Base-by-base conservation (phyloP, 1,284 basidiomycete species). In the Trametes hirsuta region DNA sequence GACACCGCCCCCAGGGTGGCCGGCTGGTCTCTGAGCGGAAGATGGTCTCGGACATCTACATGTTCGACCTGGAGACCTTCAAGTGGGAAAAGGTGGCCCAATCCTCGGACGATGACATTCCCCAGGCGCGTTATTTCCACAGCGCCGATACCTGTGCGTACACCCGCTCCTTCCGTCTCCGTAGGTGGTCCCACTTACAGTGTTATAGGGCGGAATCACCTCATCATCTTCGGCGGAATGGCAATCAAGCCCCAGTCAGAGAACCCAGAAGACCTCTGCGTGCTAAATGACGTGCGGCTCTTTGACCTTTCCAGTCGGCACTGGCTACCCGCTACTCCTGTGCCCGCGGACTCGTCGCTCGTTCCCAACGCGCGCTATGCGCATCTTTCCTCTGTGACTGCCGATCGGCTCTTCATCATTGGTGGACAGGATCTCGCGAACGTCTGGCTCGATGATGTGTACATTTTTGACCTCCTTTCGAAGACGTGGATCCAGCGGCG, bases 151-250 rank as follows among this genome's bases (percentile, higher is more conserved):
- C 88, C 51, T 97, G 93, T 90, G 75, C 73, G 86, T 84, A 10
- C n/a, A 35, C 18, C 30, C 47, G 36, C 46, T 11, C 12, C 35
- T 18, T 24, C 11, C 39, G 52, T 34, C n/a, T n/a, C 6, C 14
- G 48, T 15, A 54, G 53, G 37, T 21, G 22, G 5, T 10, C 8
- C 53, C 73, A 52, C 66, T 59, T 36, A 47, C 59, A 10, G 12
- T 5, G 15, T 49, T 35, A 6, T 68, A 94, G 92, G 92, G 93
- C 86, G 91, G 69, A 88, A 91, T 73, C 88, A 93, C 70, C 81
- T 98, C 52, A 87, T 97, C 59, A 82, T 96, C 55, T 97, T 97
- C 71, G 95, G 95, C 24, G 95, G 95, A 18, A 97, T 97, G 93
- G 91, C 90, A 63, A 90, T 91, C 72, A 81, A 85, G 62, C 82